phyloP scores from a whole-genome alignment of 129 eudicot species.

The Chrysanthemum makinoi region DNA sequence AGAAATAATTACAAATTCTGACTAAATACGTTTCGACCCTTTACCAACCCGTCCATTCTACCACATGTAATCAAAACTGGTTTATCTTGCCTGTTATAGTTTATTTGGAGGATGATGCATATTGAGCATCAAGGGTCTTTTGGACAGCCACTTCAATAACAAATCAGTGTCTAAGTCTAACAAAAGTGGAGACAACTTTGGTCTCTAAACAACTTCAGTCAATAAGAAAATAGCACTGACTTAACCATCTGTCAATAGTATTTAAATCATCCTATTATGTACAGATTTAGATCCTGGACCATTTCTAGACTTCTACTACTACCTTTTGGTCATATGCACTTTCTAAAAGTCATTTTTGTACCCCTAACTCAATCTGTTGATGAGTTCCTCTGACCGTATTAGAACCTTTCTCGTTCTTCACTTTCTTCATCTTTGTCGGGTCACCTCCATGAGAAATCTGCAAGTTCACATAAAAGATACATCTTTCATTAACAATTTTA shows the following conservation, averaged over 20 bases:
- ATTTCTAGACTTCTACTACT: constrained; percentile 16
- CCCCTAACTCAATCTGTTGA: constrained; percentile 24
- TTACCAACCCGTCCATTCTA: no score
- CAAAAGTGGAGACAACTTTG: no score
- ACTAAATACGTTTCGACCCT: no score
- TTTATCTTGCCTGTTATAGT: no score
- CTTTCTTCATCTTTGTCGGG: constrained; percentile 27
- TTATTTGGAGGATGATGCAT: no score
- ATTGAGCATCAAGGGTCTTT: no score
- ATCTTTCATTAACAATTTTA: constrained; percentile 2
- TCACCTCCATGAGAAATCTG: constrained; percentile 54
- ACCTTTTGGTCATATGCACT: constrained; percentile 10
- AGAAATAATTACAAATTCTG: no score
- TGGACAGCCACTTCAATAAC: no score
- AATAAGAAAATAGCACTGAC: neutral
- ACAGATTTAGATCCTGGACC: constrained; percentile 15
- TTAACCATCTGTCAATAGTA: neutral
- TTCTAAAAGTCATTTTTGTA: constrained; percentile 9
- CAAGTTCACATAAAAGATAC: constrained; percentile 17
- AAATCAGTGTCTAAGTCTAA: no score
- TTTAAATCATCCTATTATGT: constrained; percentile 19
- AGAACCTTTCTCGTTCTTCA: constrained; percentile 24
- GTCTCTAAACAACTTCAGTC: no score
- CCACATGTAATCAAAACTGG: no score
- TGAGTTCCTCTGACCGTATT: constrained; percentile 14